A percentile compares a stretch with the other conserved stretches of the same genome.
Evolutionary conservation across 441 rosid genomes (phyloP).

Genomic region (Adansonia grandidieri): DNA sequence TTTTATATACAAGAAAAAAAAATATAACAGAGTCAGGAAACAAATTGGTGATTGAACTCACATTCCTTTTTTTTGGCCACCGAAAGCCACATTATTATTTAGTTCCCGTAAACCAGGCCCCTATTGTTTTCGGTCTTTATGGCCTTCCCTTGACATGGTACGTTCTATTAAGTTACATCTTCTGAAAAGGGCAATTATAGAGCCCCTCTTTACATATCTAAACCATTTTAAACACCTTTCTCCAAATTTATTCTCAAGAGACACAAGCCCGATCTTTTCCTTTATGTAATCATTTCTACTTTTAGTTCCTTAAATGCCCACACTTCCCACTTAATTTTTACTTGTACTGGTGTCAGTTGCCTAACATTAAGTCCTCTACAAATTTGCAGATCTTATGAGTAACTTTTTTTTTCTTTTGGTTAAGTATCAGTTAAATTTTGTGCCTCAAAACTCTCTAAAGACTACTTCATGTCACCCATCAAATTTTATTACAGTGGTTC

Average conservation of each 20-base stretch:
- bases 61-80: background rate
- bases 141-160: slow-evolving; percentile 4
- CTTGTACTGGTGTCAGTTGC: background rate
- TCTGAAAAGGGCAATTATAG: background rate
- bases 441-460: background rate
- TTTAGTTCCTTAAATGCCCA: background rate
- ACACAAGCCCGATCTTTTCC: slow-evolving; percentile 11
- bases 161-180: background rate
- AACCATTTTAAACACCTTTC: background rate
- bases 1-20: background rate
- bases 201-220: background rate
- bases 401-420: background rate
- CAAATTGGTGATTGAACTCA: background rate
- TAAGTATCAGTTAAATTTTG: slow-evolving; percentile 1
- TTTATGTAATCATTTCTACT: background rate
- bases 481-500: background rate
- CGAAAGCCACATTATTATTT: slow-evolving; percentile 10
- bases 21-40: background rate
- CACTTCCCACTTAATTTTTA: background rate
- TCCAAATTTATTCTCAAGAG: slow-evolving; percentile 11
- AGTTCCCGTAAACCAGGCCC: background rate
- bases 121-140: background rate
- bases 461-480: slow-evolving; percentile 1
- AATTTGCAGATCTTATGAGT: background rate
- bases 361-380: slow-evolving; percentile 10